Evolutionary conservation across 2,329 filamentous ascomycete species (phyloP).

Genomic region (Pseudocercospora ulei): DNA sequence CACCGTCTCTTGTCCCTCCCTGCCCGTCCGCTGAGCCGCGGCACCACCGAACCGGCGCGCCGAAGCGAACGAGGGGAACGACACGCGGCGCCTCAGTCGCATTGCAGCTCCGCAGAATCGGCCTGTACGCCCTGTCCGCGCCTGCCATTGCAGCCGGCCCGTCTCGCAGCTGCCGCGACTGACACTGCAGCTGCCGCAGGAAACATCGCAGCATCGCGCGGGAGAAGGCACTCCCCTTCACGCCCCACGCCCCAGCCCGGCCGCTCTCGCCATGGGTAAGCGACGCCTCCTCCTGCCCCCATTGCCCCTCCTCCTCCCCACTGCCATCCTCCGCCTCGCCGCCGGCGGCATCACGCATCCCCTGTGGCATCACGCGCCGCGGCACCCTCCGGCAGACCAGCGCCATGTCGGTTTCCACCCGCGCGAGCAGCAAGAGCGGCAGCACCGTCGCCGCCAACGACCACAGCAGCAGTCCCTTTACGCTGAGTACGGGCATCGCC

Average conservation of each 20-base stretch:
- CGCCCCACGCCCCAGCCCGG: conserved; percentile 22
- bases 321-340: conserved; percentile 19
- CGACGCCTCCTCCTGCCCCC: conserved; percentile 21
- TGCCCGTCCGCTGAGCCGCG: conserved; percentile 8
- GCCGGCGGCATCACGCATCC: conserved; percentile 16
- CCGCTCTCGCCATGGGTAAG: conserved; percentile 33
- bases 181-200: conserved; percentile 19
- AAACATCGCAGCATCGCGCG: conserved; percentile 16
- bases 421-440: conserved; percentile 14
- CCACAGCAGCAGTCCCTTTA: conserved; percentile 17
- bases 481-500: conserved; percentile 20
- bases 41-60: conserved; percentile 11
- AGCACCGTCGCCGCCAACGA: conserved; percentile 16
- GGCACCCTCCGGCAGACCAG: conserved; percentile 8
- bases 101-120: conserved; percentile 16
- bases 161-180: conserved; percentile 17
- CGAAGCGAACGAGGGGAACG: conserved; percentile 18
- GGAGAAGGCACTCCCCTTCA: conserved; percentile 26
- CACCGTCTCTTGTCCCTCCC: conserved; percentile 18
- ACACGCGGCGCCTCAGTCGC: conserved; percentile 21
- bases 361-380: conserved; percentile 18
- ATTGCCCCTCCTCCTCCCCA: conserved; percentile 17
- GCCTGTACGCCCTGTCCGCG: conserved; percentile 12
- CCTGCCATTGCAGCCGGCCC: conserved; percentile 1
- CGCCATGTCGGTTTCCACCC: conserved; percentile 22